phyloP scores from a whole-genome alignment of 163 green algal species.

The Scenedesmus sp. region DNA sequence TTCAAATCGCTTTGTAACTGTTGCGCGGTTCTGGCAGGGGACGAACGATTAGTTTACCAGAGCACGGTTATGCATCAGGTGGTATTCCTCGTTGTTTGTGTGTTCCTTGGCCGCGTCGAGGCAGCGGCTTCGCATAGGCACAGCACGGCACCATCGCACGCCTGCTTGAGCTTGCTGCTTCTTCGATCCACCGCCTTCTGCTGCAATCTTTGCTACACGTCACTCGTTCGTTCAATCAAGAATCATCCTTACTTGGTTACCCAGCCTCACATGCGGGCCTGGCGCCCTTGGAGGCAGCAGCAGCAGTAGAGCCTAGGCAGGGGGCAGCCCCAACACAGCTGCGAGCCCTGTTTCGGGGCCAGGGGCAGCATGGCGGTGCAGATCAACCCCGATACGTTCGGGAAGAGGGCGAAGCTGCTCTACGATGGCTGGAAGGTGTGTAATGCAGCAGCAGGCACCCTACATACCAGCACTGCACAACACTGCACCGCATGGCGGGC shows the following conservation, averaged over 20 bases:
- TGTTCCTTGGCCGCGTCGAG: background rate
- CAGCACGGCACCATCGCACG: constrained; percentile 4
- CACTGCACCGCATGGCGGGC: background rate
- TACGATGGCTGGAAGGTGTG: constrained; percentile 83
- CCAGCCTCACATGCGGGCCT: background rate
- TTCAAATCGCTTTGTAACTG: no score
- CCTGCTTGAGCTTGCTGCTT: background rate
- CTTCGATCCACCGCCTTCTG: background rate
- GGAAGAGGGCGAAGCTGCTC: constrained; percentile 74
- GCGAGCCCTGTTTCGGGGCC: background rate
- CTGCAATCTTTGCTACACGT: background rate
- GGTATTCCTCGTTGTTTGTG: background rate
- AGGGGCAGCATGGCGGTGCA: constrained; percentile 52
- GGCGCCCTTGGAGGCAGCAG: constrained; percentile 8
- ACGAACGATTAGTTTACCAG: background rate
- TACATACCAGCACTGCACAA: background rate
- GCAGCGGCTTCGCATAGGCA: background rate
- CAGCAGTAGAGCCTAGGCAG: background rate
- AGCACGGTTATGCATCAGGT: background rate
- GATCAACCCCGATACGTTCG: constrained; percentile 75
- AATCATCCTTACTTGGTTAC: background rate
- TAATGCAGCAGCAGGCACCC: background rate
- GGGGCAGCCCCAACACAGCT: background rate
- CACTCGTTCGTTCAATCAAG: background rate
- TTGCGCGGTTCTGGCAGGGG: no score